Evolutionary conservation across 148 eudicot genomes (phyloP), one percentile per base, ranked within the genome.

Genomic region (Diospyros lotus): DNA sequence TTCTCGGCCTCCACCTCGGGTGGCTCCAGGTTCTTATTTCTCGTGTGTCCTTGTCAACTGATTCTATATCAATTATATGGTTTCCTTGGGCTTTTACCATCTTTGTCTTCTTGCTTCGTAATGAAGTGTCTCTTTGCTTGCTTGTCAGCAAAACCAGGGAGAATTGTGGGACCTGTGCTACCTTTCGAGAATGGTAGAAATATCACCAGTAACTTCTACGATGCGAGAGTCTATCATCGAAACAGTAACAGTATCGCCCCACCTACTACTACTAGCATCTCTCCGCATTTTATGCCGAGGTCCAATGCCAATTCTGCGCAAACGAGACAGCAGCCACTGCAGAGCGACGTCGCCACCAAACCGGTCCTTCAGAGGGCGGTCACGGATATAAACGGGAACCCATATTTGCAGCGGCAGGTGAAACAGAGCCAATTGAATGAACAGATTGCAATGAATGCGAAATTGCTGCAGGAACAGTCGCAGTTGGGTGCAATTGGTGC

Each of bases 401-500:
- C 87, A 0, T 88, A 90, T 76, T 51, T 76, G 75, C 84, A 77
- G 48, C 78, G 76, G 14, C 74, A 75, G 17, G 67, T 69, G 63
- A 86, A 84, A 76, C 61, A 80, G 7, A 85, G 79, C 74, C 86
- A 84, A 61, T 78, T 80, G 28, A 90, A 84, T 52, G 83, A 88
- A 65, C 87, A 88, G 73, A 76, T 87, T 13, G 85, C 92, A 12
- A 80, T 94, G 0, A 89, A 92, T 77, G 93, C 90, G 6, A 92
- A 92, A 79, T 40, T 92, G 18, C 58, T 90, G 81, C 96, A 94
- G 72, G 90, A 93, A 6, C 98, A 89, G 64, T 82, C 96, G 10
- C 97, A 89, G 82, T 80, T 88, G 67, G 88, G 85, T 40, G 81
- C 84, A 3, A 82, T 77, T 28, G 80, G 91, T 42, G 91, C 94